Evolutionary conservation across 139 green algal species (phyloP).

Genomic region (Volvox africanus): DNA sequence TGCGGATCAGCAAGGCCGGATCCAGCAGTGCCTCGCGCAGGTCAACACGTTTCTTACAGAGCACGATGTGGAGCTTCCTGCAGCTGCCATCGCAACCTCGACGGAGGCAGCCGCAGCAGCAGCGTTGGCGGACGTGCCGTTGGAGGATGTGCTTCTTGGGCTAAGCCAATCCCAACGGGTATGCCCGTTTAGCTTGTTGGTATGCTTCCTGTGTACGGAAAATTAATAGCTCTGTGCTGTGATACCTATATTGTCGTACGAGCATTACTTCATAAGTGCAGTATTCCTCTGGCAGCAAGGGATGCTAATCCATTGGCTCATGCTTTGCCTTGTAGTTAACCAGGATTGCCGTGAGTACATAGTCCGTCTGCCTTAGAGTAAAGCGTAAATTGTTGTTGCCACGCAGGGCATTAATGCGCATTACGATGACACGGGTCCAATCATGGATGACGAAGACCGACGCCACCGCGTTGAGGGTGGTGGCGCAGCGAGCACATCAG

Average conservation of each 20-base stretch:
- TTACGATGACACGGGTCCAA: slow-evolving; percentile 47
- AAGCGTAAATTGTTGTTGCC: not conserved
- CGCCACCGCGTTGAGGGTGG: slow-evolving; percentile 15
- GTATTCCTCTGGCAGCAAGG: too few relatives aligned
- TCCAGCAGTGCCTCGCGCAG: not conserved
- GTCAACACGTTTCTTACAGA: not conserved
- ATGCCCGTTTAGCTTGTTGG: not conserved
- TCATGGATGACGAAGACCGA: slow-evolving; percentile 34
- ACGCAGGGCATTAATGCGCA: not conserved
- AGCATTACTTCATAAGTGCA: too few relatives aligned
- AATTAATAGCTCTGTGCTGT: too few relatives aligned
- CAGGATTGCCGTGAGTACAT: too few relatives aligned
- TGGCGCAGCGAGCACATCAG: not conserved
- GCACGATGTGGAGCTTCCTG: slow-evolving; percentile 18
- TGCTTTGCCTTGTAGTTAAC: too few relatives aligned
- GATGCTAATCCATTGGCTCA: too few relatives aligned
- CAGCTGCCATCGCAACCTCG: not conserved
- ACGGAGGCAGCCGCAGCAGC: not conserved
- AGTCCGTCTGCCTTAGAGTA: too few relatives aligned
- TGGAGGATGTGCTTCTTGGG: slow-evolving; percentile 24
- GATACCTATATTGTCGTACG: too few relatives aligned
- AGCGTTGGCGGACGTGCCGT: slow-evolving; percentile 10
- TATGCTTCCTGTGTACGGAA: too few relatives aligned
- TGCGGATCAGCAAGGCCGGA: not conserved
- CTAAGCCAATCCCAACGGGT: not conserved